Evolutionary conservation across 2,329 filamentous ascomycete species (phyloP), one percentile per base, ranked within the genome.

Genomic region (Trichoderma sp.): DNA sequence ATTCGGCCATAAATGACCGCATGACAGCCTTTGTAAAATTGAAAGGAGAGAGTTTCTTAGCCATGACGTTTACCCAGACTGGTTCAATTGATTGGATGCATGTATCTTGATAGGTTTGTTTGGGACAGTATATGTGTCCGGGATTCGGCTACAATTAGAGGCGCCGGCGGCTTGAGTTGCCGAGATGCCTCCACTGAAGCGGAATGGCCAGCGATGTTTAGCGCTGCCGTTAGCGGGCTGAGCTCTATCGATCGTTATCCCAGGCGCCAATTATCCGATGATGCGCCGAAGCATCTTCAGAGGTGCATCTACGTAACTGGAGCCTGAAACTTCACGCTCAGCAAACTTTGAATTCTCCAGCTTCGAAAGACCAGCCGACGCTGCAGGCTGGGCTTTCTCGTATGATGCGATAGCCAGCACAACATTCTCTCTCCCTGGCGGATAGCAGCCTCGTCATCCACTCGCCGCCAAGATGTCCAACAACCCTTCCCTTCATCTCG

Each of bases 1-100:
- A 97, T 72, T 93, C 92, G 73, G 88, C 87, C 82, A 92, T 88
- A 80, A 97, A 97, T 2, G 92, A 94, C 78, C 92, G 91, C 84
- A 93, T 87, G 31, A 81, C 79, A 62, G 79, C 78, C 40, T 77
- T 78, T 33, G 77, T 79, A 70, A 81, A 81, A 47, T 73, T 74
- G 6, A 76, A 75, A 6, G 79, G 78, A 11, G 74, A 76, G 67
- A 81, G 71, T 64, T 75, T 77, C 65, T 78, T 80, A 2, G 78
- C 75, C 78, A 80, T 80, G 59, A 52, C 65, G 16, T 29, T 29
- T 43, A 21, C 13, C 52, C 10, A 4, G 49, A 11, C 3, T 2
- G n/a, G 49, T 19, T 35, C 64, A 58, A 59, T 67, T 27, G 55
- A 52, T 29, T 19, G 40, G n/a, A 8, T 37, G 13, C 11, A 13